Base-by-base conservation (phyloP, 2,329 filamentous ascomycete species). In the Penicillium italicum region DNA sequence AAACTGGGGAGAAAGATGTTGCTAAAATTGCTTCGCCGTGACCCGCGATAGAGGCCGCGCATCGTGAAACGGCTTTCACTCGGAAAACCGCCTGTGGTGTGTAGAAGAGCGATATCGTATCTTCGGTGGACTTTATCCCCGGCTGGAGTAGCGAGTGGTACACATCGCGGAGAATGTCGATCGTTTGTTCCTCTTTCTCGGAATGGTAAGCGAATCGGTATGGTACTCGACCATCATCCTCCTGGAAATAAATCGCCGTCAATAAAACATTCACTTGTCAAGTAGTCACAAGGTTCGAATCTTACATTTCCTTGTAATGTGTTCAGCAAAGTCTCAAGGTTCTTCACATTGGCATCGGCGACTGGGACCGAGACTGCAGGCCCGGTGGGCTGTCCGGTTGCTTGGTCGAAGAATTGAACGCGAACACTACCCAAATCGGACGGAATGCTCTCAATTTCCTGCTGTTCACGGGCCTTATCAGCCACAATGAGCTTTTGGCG, bases 11-110 rank as follows among this genome's bases (percentile, higher is more conserved):
- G 73, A 97, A 97, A 37, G 92, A 86, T 2, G 89, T 87, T 30
- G 89, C 84, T 22, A 97, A 80, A 64, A 97, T 97, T 3, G 92
- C 87, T 72, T 96, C 89, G 37, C 91, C 92, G 74, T 99, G 94
- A 12, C 94, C 94, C 4, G 88, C 86, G 62, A 97, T 95, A 51
- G 86, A 86, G 58, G 92, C 89, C 7, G 92, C 89, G 77, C 94
- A 93, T 73, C 94, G 84, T 46, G 92, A 93, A 40, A 97, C 91
- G 11, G 91, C 89, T 66, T 94, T 91, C 24, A 97, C 94, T 66
- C 88, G 87, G 79, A 97, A 97, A 0, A 97, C 89, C 22, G 93
- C 91, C 73, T 99, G 93, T 0, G 94, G 93, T 36, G 85, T 83
- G 70, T 84, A 87, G 56, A 85, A 82, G 14, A 88, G 80, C 38